Percentiles rank a stretch among this genome's conserved stretches.
These are phyloP conservation scores for Pseudogymnoascus sp. DNA, from an alignment of 2,329 filamentous ascomycete genomes.

Conservation along the genomic window DNA sequence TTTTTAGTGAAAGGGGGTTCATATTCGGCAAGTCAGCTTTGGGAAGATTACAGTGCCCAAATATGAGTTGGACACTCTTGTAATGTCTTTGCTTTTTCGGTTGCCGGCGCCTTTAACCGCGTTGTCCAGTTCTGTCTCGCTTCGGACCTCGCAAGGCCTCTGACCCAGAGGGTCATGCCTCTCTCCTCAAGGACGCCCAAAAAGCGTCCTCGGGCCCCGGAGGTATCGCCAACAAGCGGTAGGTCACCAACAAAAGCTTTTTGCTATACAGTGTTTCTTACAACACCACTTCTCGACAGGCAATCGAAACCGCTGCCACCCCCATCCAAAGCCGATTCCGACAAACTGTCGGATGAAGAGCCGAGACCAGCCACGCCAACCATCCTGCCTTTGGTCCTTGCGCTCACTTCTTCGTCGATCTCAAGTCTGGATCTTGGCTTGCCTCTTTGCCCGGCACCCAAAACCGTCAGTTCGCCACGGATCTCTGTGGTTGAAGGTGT, in stretches of 20 bases:
- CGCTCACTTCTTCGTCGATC: background rate
- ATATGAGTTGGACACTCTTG: background rate
- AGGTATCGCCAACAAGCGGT: background rate
- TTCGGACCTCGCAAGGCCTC: background rate
- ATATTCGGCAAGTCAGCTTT: background rate
- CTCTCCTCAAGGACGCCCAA: background rate
- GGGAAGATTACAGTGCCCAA: background rate
- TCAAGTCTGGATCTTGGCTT: background rate
- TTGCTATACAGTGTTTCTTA: background rate
- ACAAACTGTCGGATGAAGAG: background rate
- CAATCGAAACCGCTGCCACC: background rate
- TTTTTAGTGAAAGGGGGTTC: background rate
- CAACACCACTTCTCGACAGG: background rate
- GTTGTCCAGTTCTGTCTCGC: background rate
- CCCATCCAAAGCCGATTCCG: background rate
- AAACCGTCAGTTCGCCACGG: background rate
- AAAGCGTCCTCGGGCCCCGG: background rate
- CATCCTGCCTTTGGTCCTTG: background rate
- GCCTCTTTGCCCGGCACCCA: background rate
- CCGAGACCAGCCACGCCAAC: background rate
- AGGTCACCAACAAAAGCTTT: background rate
- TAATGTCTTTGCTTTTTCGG: background rate
- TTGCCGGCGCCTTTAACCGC: background rate
- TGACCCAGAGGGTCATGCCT: background rate
- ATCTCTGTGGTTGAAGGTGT: background rate